Conservation (phyloP, 495 filamentous ascomycete genomes). For the Lentithecium fluviatile region DNA sequence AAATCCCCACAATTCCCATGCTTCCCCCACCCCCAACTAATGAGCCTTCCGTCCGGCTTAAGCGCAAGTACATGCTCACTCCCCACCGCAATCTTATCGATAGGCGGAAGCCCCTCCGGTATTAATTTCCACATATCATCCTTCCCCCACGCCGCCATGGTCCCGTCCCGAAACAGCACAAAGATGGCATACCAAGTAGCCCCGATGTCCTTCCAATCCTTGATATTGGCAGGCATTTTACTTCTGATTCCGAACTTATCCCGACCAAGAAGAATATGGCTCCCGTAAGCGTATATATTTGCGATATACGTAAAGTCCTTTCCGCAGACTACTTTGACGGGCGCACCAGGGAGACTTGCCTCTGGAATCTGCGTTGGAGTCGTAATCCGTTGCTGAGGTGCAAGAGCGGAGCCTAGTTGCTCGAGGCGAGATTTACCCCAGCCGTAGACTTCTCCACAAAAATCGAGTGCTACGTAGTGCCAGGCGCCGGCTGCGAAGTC, state of each 20-base stretch:
- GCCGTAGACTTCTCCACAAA: slow-evolving; percentile 75
- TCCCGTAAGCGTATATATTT: slow-evolving; percentile 52
- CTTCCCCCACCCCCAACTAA: slow-evolving; percentile 93
- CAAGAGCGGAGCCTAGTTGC: slow-evolving; percentile 58
- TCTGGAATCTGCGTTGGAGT: slow-evolving; percentile 60
- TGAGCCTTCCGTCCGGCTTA: slow-evolving; percentile 54
- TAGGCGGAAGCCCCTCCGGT: slow-evolving; percentile 53
- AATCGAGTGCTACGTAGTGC: slow-evolving; percentile 71
- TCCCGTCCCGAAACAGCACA: slow-evolving; percentile 58
- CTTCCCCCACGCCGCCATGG: slow-evolving; percentile 67
- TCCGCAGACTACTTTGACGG: slow-evolving; percentile 67
- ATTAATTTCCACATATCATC: slow-evolving; percentile 80
- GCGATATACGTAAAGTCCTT: slow-evolving; percentile 77
- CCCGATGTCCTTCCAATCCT: slow-evolving; percentile 58
- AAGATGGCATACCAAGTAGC: slow-evolving; percentile 84
- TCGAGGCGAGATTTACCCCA: slow-evolving; percentile 87
- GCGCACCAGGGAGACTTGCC: slow-evolving; percentile 51
- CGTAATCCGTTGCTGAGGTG: slow-evolving; percentile 45
- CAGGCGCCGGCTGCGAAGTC: slow-evolving; percentile 69
- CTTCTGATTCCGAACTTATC: slow-evolving; percentile 66
- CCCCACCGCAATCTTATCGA: slow-evolving; percentile 66
- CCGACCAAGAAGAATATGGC: slow-evolving; percentile 62
- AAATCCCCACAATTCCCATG: slow-evolving; percentile 90
- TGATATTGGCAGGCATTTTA: slow-evolving; percentile 37
- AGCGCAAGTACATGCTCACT: slow-evolving; percentile 83